Base-by-base conservation (phyloP, 2,329 filamentous ascomycete genomes). In the Colletotrichum magnum region DNA sequence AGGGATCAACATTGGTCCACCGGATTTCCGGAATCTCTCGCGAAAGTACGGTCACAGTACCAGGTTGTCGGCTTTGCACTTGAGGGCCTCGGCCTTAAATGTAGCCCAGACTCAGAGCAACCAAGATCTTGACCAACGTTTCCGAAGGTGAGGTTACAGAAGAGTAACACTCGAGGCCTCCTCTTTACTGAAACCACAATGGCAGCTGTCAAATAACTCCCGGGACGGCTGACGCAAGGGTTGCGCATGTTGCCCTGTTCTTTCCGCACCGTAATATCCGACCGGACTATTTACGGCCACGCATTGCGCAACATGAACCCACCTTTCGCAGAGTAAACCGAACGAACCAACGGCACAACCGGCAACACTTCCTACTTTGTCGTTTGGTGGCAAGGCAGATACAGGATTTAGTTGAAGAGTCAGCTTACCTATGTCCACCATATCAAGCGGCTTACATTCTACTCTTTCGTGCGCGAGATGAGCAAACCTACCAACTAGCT, bases 21-120 rank as follows among this genome's bases (percentile, higher is more conserved):
- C 54, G 60, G 53, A 58, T 43, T 43, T 68, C 61, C 65, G 65
- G 47, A 15, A n/a, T 18, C 16, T 21, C 7, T 21, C 28, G 13
- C 41, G 39, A 64, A 59, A 48, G 28, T 68, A 57, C 64, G 65
- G 65, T 39, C 54, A 68, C 65, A 64, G 60, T 68, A 48, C 18
- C 48, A 39, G 1, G 9, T 13, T 13, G 39, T 65, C 60, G 65
- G 60, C 47, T 59, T 59, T 64, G 10, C 54, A 68, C 65, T 4
- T 54, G 18, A 18, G 28, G 28, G n/a, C n/a, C 60, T 58, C 61
- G 48, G 54, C 41, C 15, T 6, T 26, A 21, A 18, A 28, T 4
- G 21, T 24, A 50, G n/a, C 9, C 12, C 18, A 12, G 18, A 50
- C 9, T 4, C 18, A 12, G 18, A 50, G 10, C 18, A 5, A 18